Evolutionary conservation across 2,329 filamentous ascomycete genomes (phyloP).

Genomic region (Colletotrichum echinochloae): DNA sequence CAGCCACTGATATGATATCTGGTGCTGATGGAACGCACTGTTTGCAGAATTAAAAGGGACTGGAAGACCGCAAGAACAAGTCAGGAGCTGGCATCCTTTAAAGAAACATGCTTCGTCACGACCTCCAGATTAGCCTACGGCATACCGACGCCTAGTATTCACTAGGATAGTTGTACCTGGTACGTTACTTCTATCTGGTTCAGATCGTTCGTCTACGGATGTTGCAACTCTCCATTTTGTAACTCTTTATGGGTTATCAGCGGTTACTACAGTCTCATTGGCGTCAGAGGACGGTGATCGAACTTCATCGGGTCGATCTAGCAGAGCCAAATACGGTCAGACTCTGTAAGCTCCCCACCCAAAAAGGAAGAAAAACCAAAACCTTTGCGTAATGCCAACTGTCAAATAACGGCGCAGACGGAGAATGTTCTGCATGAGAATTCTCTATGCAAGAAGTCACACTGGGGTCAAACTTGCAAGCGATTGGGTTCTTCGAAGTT

Average conservation of each 20-base stretch:
- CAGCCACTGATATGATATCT: conserved; percentile 50
- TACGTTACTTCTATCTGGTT: background rate
- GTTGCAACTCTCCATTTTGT: background rate
- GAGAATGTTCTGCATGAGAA: conserved; percentile 21
- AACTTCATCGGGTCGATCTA: conserved; percentile 19
- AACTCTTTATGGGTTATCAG: background rate
- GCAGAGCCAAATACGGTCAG: conserved; percentile 21
- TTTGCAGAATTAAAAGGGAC: conserved; percentile 42
- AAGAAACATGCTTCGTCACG: conserved; percentile 43
- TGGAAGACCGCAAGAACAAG: conserved; percentile 41
- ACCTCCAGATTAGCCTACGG: conserved; percentile 2
- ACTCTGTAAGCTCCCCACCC: too few species aligned
- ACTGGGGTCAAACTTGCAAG: background rate
- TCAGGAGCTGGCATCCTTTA: conserved; percentile 25
- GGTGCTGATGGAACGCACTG: conserved; percentile 56
- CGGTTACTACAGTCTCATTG: background rate
- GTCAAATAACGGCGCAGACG: background rate
- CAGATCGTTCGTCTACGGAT: conserved; percentile 12
- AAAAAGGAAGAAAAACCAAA: too few species aligned
- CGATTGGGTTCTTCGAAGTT: conserved; percentile 41
- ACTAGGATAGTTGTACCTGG: background rate
- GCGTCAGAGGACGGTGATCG: conserved; percentile 24
- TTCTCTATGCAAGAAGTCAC: too few species aligned
- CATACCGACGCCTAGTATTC: background rate
- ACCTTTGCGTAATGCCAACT: conserved; percentile 5